phyloP scores from a whole-genome alignment of 176 grass and related monocot species.

The Lolium multiflorum region DNA sequence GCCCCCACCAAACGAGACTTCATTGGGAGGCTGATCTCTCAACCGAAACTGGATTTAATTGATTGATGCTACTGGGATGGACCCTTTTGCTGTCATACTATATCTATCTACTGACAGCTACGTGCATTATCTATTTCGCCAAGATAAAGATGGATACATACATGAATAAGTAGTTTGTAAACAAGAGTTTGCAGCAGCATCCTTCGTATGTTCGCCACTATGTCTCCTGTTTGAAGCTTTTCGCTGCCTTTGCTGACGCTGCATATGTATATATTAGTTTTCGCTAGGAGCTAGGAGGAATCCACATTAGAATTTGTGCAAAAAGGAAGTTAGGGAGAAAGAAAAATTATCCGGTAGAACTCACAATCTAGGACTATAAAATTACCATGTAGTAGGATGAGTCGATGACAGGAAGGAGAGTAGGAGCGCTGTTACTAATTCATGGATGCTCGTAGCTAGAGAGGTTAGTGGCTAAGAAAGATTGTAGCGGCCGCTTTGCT shows the following conservation, averaged over 20 bases:
- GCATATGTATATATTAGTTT: not conserved
- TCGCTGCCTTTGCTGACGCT: not conserved
- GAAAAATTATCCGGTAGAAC: not conserved
- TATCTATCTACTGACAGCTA: slow-evolving; percentile 30
- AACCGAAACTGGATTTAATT: not conserved
- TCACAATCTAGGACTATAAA: not conserved
- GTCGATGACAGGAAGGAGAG: not conserved
- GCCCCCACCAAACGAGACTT: slow-evolving; percentile 27
- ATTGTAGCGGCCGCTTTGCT: not conserved
- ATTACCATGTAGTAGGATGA: not conserved
- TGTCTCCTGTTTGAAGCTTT: not conserved
- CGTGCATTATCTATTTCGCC: not conserved
- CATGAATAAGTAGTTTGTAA: slow-evolving; percentile 9
- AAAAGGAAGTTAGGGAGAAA: not conserved
- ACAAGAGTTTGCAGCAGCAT: not conserved
- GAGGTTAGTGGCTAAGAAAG: not conserved
- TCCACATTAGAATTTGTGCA: slow-evolving; percentile 49
- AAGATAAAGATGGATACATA: not conserved
- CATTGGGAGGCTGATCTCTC: not conserved
- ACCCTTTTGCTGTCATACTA: not conserved
- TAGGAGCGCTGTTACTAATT: too few relatives aligned
- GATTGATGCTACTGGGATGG: not conserved
- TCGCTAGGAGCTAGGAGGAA: not conserved
- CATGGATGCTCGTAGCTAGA: too few relatives aligned
- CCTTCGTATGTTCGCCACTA: slow-evolving; percentile 40